These are phyloP conservation scores for Vaccinium darrowii DNA, from an alignment of 148 eudicot species.

Conservation along the genomic window DNA sequence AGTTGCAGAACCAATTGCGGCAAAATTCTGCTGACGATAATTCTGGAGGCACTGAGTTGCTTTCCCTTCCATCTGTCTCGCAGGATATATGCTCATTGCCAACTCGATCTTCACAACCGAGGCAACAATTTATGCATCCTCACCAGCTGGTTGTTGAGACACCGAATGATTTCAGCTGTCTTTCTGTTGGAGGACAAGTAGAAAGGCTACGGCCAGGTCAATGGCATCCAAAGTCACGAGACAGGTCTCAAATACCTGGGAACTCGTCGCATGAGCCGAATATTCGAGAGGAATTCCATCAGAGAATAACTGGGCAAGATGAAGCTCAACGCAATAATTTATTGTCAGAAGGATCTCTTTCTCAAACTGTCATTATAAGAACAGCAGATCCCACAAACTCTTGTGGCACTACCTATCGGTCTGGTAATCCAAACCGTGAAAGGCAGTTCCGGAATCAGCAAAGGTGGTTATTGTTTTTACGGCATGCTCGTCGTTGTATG, in stretches of 20 bases:
- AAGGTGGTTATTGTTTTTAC: slow-evolving; percentile 78
- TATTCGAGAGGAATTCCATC: slow-evolving; percentile 64
- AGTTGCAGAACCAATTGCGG: slow-evolving; percentile 45
- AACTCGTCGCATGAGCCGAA: slow-evolving; percentile 43
- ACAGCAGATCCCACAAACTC: slow-evolving; percentile 34
- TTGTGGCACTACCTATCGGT: slow-evolving; percentile 28
- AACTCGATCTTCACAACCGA: slow-evolving; percentile 48
- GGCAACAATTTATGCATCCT: slow-evolving; percentile 40
- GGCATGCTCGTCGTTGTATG: slow-evolving; percentile 75
- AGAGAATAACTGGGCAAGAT: slow-evolving; percentile 60
- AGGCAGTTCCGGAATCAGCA: slow-evolving; percentile 60
- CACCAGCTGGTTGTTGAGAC: slow-evolving; percentile 44
- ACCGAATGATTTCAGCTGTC: slow-evolving; percentile 48
- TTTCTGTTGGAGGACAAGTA: slow-evolving; percentile 45
- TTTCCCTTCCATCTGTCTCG: slow-evolving; percentile 40
- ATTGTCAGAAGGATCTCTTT: slow-evolving; percentile 51
- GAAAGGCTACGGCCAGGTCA: slow-evolving; percentile 46
- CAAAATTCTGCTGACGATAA: slow-evolving; percentile 41
- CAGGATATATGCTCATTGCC: slow-evolving; percentile 45
- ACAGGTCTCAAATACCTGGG: slow-evolving; percentile 39
- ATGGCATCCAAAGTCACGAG: slow-evolving; percentile 52
- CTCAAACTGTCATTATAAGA: slow-evolving; percentile 37
- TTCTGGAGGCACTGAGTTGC: slow-evolving; percentile 37
- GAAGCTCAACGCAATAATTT: slow-evolving; percentile 67
- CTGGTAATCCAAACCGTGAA: slow-evolving; percentile 43